A percentile compares a stretch with the other conserved stretches of the same genome.
These are phyloP conservation scores for Aspergillus niger DNA, from an alignment of 2,329 filamentous ascomycete genomes.

Conservation along the genomic window DNA sequence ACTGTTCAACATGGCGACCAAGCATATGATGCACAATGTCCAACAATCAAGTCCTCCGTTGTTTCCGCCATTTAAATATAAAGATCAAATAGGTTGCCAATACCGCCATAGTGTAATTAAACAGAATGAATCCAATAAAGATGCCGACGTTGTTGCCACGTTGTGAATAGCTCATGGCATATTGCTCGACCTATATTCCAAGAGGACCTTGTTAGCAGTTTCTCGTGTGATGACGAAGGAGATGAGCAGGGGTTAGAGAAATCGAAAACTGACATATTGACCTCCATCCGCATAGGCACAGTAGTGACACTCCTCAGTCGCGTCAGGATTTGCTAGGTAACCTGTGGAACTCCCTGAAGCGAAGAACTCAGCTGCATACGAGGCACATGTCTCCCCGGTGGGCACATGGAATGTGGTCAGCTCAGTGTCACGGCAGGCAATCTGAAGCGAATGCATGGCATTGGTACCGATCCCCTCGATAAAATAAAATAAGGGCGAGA, in stretches of 20 bases:
- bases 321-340: conserved; percentile 1
- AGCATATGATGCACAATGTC: no score
- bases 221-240: neutral
- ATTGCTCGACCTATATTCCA: conserved; percentile 73
- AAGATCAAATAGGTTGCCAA: conserved; percentile 30
- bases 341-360: neutral
- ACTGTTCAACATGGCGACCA: no score
- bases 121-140: conserved; percentile 70
- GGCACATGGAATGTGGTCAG: conserved; percentile 3
- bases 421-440: conserved; percentile 53
- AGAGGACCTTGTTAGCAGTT: conserved; percentile 50
- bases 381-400: neutral
- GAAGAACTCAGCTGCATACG: conserved; percentile 5
- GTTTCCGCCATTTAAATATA: no score
- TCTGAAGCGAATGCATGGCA: conserved; percentile 64
- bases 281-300: conserved; percentile 7
- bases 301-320: conserved; percentile 1
- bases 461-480: conserved; percentile 75
- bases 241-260: no score
- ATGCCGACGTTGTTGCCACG: conserved; percentile 81
- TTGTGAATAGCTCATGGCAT: conserved; percentile 67
- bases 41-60: no score
- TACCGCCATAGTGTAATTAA: conserved; percentile 67
- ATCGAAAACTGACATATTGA: conserved; percentile 6
- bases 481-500: conserved; percentile 79